These are phyloP conservation scores for Mimosa pudica DNA, from an alignment of 306 rosid species.

Conservation along the genomic window DNA sequence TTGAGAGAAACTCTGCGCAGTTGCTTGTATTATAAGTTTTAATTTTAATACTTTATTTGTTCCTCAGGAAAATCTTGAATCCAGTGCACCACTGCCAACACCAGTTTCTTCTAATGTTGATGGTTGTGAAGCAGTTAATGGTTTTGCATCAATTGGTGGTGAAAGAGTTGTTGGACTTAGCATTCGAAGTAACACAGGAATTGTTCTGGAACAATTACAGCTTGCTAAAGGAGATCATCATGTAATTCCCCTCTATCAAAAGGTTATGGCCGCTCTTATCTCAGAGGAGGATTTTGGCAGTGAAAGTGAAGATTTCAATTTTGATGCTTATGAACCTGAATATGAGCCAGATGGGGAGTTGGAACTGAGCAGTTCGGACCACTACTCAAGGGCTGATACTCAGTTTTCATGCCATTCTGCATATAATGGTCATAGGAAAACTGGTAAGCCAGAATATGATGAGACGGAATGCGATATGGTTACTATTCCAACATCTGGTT, in stretches of 20 bases:
- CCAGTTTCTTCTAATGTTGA: constrained; percentile 52
- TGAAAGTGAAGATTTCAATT: constrained; percentile 62
- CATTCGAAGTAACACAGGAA: constrained; percentile 44
- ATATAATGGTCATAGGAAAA: constrained; percentile 59
- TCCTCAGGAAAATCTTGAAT: constrained; percentile 68
- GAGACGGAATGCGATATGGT: constrained; percentile 54
- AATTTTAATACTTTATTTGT: constrained; percentile 33
- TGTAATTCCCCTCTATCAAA: constrained; percentile 78
- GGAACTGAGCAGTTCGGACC: constrained; percentile 58
- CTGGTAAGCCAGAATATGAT: constrained; percentile 54
- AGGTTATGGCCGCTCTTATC: constrained; percentile 85
- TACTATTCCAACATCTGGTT: constrained; percentile 46
- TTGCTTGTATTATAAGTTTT: constrained; percentile 16
- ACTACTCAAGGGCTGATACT: constrained; percentile 47
- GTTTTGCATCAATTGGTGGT: constrained; percentile 48
- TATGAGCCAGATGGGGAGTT: constrained; percentile 67
- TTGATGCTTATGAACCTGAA: constrained; percentile 60
- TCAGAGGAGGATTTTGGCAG: constrained; percentile 74
- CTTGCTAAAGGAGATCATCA: constrained; percentile 58
- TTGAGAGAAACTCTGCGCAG: constrained; percentile 22
- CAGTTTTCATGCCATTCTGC: constrained; percentile 68
- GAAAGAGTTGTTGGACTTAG: constrained; percentile 46
- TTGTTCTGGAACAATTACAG: constrained; percentile 47
- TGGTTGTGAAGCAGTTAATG: constrained; percentile 53
- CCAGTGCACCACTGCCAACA: constrained; percentile 41